phyloP scores from a whole-genome alignment of 208 protist species.

The Angomonas desouzai region DNA sequence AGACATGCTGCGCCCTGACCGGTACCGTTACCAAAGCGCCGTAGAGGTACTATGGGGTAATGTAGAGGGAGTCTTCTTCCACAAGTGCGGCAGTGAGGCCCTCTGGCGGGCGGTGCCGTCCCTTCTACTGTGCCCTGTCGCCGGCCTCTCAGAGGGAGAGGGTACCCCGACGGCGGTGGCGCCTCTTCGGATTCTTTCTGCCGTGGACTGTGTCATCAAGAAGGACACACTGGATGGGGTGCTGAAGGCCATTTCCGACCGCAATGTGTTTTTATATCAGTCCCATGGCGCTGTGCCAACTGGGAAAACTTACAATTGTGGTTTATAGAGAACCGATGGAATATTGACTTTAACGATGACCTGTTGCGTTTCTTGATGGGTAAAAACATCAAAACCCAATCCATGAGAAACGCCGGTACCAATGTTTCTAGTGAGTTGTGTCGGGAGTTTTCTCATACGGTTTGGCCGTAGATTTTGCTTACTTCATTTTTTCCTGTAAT shows the following conservation, averaged over 20 bases:
- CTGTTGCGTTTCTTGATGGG: conserved; percentile 10
- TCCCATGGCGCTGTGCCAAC: not conserved
- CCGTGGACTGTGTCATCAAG: not conserved
- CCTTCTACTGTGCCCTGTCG: not conserved
- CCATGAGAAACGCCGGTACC: conserved; percentile 5
- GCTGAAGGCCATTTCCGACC: not conserved
- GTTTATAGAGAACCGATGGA: conserved; percentile 14
- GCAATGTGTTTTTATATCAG: not conserved
- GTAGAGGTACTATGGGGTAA: not conserved
- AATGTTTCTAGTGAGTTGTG: conserved; percentile 2
- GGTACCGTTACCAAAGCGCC: not conserved
- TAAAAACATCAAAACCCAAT: conserved; percentile 11
- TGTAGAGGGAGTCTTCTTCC: conserved; percentile 7
- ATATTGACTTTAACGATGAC: conserved; percentile 7
- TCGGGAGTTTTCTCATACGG: not conserved
- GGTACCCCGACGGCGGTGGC: not conserved
- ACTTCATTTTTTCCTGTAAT: conserved; percentile 9
- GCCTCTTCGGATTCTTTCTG: conserved; percentile 1
- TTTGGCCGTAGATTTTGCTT: not conserved
- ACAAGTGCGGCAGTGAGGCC: conserved; percentile 14
- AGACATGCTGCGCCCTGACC: not conserved
- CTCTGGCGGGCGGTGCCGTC: conserved; percentile 11
- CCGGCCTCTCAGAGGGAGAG: not conserved
- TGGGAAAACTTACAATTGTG: conserved; percentile 7
- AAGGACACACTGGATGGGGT: not conserved